phyloP scores from a whole-genome alignment of 305 asterid genomes.

The Fraxinus dipetala region DNA sequence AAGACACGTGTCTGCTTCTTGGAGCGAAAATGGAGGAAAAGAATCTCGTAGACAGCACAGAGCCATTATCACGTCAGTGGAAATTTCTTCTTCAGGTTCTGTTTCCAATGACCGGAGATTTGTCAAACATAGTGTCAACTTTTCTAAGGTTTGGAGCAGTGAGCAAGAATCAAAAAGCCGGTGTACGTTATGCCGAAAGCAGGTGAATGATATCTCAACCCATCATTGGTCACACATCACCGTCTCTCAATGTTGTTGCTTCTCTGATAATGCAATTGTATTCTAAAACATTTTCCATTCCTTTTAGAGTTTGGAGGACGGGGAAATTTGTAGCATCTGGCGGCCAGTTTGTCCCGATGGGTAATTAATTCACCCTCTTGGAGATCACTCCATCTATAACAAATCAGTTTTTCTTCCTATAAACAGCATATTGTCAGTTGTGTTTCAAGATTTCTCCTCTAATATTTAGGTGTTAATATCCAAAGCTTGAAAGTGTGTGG shows the following conservation, averaged over 20 bases:
- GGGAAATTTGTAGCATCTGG: constrained; percentile 80
- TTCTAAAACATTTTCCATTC: constrained; percentile 20
- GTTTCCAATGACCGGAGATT: constrained; percentile 51
- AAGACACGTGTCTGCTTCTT: constrained; percentile 35
- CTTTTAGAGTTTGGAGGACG: constrained; percentile 51
- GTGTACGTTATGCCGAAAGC: constrained; percentile 75
- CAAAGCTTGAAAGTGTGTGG: background rate
- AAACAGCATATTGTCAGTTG: background rate
- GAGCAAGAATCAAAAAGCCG: constrained; percentile 82
- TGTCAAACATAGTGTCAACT: constrained; percentile 63
- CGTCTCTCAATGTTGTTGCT: constrained; percentile 8
- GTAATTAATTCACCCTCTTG: constrained; percentile 36
- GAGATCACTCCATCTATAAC: background rate
- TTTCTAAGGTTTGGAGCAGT: constrained; percentile 89
- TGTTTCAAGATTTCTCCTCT: background rate
- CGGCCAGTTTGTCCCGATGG: constrained; percentile 92
- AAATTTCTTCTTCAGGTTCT: constrained; percentile 53
- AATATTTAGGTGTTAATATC: background rate
- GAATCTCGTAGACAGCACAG: constrained; percentile 42
- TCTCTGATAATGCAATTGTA: constrained; percentile 4
- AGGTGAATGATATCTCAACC: constrained; percentile 40
- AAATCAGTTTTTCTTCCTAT: background rate
- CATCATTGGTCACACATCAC: background rate
- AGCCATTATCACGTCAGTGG: constrained; percentile 49
- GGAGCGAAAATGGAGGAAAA: constrained; percentile 43